These are phyloP conservation scores for Kluyveromyces siamensis DNA, from an alignment of 805 yeast genomes.

Conservation along the genomic window DNA sequence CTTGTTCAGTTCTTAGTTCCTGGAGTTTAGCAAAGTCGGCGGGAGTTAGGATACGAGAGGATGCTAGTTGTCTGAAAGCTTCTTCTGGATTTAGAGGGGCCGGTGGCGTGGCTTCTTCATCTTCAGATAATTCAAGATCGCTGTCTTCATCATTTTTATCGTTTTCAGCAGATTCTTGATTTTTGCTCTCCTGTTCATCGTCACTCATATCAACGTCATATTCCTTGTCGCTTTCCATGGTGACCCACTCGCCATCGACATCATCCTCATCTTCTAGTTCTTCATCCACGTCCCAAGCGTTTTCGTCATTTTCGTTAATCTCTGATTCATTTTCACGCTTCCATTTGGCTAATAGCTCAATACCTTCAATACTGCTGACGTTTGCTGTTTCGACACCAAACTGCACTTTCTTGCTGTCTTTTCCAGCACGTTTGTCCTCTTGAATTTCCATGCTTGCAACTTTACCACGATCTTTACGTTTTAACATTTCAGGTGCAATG, in stretches of 20 bases:
- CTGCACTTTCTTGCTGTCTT: constrained; percentile 33
- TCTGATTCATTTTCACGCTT: constrained; percentile 38
- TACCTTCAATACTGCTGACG: constrained; percentile 76
- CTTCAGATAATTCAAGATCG: constrained; percentile 36
- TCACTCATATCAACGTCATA: constrained; percentile 45
- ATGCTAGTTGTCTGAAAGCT: constrained; percentile 47
- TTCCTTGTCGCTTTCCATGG: constrained; percentile 74
- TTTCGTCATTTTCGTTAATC: constrained; percentile 46
- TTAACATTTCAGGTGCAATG: constrained; percentile 92
- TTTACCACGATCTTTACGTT: constrained; percentile 88
- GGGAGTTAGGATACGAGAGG: constrained; percentile 83
- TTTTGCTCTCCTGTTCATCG: constrained; percentile 37
- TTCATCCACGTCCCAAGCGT: constrained; percentile 47
- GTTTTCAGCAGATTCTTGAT: constrained; percentile 29
- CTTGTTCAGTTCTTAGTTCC: constrained; percentile 78
- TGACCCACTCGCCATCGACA: constrained; percentile 88
- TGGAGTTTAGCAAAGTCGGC: constrained; percentile 96
- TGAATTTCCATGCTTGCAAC: constrained; percentile 76
- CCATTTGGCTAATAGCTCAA: constrained; percentile 88
- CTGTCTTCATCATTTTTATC: constrained; percentile 36
- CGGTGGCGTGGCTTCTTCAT: constrained; percentile 23
- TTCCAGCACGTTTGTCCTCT: constrained; percentile 43
- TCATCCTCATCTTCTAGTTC: constrained; percentile 46
- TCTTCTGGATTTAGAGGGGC: constrained; percentile 29
- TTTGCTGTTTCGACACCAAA: constrained; percentile 67